Conservation (phyloP, 208 protist genomes). For the Leptomonas pyrrhocoris region DNA sequence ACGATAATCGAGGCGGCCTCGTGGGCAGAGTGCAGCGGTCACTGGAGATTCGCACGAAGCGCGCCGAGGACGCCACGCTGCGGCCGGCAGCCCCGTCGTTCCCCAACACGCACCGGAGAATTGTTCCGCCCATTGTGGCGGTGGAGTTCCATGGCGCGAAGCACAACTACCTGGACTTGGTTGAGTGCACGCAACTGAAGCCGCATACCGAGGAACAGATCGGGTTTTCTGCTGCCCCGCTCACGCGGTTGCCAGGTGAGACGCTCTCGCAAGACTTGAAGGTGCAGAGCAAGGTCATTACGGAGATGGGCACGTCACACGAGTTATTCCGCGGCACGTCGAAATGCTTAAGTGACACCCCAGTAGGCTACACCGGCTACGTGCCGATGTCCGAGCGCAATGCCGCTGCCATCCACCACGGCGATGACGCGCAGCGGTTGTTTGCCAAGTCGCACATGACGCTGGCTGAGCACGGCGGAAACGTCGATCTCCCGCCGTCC, state of each 20-base stretch:
- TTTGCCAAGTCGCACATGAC: constrained; percentile 92
- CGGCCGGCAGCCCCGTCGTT: constrained; percentile 42
- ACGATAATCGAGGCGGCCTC: constrained; percentile 62
- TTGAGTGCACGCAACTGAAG: constrained; percentile 74
- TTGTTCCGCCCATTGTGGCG: constrained; percentile 26
- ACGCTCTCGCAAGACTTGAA: constrained; percentile 48
- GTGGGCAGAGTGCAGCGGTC: constrained; percentile 76
- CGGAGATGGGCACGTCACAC: constrained; percentile 63
- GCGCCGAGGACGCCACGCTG: constrained; percentile 55
- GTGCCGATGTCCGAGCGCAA: constrained; percentile 55
- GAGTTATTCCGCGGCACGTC: constrained; percentile 75
- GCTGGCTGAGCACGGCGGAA: constrained; percentile 84
- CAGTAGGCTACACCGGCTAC: constrained; percentile 70
- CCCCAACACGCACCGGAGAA: constrained; percentile 17
- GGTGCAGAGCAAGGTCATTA: constrained; percentile 77
- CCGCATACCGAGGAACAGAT: constrained; percentile 68
- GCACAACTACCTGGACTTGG: constrained; percentile 80
- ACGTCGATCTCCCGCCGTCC: constrained; percentile 54
- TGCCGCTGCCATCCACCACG: constrained; percentile 45
- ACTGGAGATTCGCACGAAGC: constrained; percentile 77
- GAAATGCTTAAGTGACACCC: constrained; percentile 56
- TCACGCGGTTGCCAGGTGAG: constrained; percentile 44
- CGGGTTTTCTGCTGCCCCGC: constrained; percentile 49
- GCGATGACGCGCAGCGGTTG: constrained; percentile 55
- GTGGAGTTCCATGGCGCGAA: constrained; percentile 49